Conservation (phyloP, 352 stramenopile species). For the Thalassiosira mediterranea region DNA sequence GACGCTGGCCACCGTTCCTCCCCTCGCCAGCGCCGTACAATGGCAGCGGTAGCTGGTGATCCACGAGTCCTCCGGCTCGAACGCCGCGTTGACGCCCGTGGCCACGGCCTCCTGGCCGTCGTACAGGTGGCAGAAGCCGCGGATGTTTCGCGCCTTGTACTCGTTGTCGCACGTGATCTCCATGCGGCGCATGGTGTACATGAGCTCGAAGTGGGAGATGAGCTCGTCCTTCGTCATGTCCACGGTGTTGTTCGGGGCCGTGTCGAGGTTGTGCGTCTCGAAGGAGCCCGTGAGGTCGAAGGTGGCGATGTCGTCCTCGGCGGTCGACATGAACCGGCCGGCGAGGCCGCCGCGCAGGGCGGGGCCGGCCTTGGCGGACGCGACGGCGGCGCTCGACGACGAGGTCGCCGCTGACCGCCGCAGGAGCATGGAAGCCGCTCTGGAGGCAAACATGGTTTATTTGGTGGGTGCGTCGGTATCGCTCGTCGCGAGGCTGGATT, state of each 20-base stretch:
- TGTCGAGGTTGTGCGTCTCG: conserved; percentile 77
- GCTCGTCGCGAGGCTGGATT: too few species aligned
- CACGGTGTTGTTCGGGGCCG: conserved; percentile 61
- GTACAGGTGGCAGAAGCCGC: conserved; percentile 99
- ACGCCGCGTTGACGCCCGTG: conserved; percentile 94
- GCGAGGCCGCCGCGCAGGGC: conserved; percentile 8
- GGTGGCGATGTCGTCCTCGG: conserved; percentile 30
- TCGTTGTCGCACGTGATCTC: conserved; percentile 99
- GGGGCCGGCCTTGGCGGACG: not conserved
- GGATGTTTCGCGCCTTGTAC: conserved; percentile 97
- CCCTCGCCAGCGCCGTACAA: conserved; percentile 94
- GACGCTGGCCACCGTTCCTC: conserved; percentile 91
- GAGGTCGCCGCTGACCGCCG: conserved; percentile 21
- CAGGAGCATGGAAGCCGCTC: conserved; percentile 40
- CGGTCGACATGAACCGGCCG: conserved; percentile 49
- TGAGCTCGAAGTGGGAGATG: conserved; percentile 95
- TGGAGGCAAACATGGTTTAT: conserved; percentile 43
- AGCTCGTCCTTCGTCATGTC: conserved; percentile 95
- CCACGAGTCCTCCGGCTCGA: conserved; percentile 93
- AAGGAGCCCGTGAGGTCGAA: conserved; percentile 77
- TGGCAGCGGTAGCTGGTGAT: conserved; percentile 99
- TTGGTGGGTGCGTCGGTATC: too few species aligned
- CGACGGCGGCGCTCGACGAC: conserved; percentile 5
- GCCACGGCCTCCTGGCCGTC: conserved; percentile 99
- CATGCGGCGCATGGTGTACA: conserved; percentile 99